Percentiles rank a stretch among this genome's conserved stretches.
phyloP scores from a whole-genome alignment of 164 flowering plant species.

The Nymphaea colorata region DNA sequence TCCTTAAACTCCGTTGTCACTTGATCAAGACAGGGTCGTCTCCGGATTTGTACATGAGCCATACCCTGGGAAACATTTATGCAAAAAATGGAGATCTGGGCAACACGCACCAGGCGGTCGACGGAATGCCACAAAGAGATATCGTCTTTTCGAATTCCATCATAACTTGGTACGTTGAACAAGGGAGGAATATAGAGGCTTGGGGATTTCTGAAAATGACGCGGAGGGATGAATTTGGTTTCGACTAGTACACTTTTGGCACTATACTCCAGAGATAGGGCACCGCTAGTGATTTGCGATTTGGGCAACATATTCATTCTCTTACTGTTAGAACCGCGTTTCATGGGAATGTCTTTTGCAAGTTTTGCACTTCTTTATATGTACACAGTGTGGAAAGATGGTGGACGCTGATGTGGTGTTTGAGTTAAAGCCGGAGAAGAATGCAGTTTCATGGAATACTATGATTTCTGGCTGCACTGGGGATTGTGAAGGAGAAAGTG shows the following conservation, averaged over 20 bases:
- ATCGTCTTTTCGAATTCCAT: conserved; percentile 72
- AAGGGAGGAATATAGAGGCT: conserved; percentile 24
- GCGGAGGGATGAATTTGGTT: conserved; percentile 33
- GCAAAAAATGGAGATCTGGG: conserved; percentile 26
- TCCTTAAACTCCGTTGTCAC: conserved; percentile 28
- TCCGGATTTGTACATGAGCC: conserved; percentile 30
- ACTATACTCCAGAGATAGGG: conserved; percentile 59
- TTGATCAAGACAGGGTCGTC: conserved; percentile 34
- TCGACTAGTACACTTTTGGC: conserved; percentile 55
- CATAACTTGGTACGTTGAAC: conserved; percentile 43
- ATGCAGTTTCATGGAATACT: conserved; percentile 71
- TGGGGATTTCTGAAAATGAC: conserved; percentile 31
- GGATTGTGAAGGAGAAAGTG: conserved; percentile 24
- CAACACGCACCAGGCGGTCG: conserved; percentile 47
- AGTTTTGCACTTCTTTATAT: conserved; percentile 68
- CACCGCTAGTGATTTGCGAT: conserved; percentile 8
- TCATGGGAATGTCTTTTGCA: conserved; percentile 35
- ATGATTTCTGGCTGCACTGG: conserved; percentile 47
- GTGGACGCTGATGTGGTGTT: conserved; percentile 46
- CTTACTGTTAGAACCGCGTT: conserved; percentile 38
- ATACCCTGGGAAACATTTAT: conserved; percentile 37
- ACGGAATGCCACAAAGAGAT: conserved; percentile 62
- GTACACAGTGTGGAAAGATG: conserved; percentile 63
- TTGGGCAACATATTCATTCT: conserved; percentile 53
- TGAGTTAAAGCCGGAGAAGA: conserved; percentile 28